These are phyloP conservation scores for Petunia secreta DNA, from an alignment of 257 asterid genomes.

Conservation along the genomic window DNA sequence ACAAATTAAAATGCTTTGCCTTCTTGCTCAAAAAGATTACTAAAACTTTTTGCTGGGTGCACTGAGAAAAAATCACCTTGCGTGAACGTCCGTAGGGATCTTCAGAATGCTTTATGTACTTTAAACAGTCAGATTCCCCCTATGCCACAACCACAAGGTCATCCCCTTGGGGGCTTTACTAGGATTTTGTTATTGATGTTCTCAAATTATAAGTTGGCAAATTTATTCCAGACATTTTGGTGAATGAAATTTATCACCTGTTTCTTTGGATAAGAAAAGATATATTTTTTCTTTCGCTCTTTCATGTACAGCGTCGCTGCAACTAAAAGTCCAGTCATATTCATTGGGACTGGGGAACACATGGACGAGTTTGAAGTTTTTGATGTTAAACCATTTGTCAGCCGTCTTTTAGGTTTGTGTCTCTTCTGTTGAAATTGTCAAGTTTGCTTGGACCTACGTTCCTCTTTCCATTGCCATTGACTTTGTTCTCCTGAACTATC, in stretches of 20 bases:
- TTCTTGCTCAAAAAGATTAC: too few species aligned
- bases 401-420: slow-evolving; percentile 88
- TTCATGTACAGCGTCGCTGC: slow-evolving; percentile 85
- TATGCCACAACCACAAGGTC: slow-evolving; percentile 6
- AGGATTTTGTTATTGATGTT: slow-evolving; percentile 5
- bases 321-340: slow-evolving; percentile 93
- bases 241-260: neutral
- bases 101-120: too few species aligned
- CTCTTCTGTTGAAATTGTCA: slow-evolving; percentile 10
- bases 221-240: neutral
- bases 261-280: neutral
- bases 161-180: slow-evolving; percentile 6
- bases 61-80: too few species aligned
- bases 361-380: slow-evolving; percentile 97
- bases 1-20: too few species aligned
- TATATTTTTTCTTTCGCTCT: neutral
- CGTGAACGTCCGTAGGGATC: too few species aligned
- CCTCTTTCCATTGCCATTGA: slow-evolving; percentile 16
- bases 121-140: too few species aligned
- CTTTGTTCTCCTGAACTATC: slow-evolving; percentile 20
- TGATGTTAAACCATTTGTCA: slow-evolving; percentile 97
- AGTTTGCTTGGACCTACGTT: slow-evolving; percentile 5
- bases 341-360: slow-evolving; percentile 97
- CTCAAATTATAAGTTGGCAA: slow-evolving; percentile 12
- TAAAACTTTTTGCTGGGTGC: too few species aligned